Evolutionary conservation across 2,329 filamentous ascomycete species (phyloP).

Genomic region (Aspergillus unguis): DNA sequence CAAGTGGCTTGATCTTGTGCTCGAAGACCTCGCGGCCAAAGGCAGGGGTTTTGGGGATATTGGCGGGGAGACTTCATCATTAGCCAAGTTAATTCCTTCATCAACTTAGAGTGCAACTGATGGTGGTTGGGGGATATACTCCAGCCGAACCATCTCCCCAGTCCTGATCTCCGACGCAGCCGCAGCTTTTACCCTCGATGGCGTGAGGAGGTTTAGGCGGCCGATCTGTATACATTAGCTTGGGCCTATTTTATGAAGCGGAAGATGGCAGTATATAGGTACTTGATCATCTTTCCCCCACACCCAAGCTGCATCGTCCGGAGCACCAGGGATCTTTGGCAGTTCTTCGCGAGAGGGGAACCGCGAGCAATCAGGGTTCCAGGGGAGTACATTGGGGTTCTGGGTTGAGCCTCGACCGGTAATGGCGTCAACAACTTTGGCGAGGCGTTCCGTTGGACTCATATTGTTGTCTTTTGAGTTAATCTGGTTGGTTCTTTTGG

Average conservation of each 20-base stretch:
- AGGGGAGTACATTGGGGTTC: slow-evolving; percentile 42
- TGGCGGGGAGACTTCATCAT: slow-evolving; percentile 49
- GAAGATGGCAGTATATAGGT: not conserved
- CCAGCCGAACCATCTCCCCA: slow-evolving; percentile 55
- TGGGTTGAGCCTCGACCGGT: slow-evolving; percentile 20
- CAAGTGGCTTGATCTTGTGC: slow-evolving; percentile 51
- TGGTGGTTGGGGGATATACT: slow-evolving; percentile 33
- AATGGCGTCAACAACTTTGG: not conserved
- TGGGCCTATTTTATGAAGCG: not conserved
- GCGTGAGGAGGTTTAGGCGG: slow-evolving; percentile 57
- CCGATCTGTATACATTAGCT: slow-evolving; percentile 21
- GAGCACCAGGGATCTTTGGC: slow-evolving; percentile 51
- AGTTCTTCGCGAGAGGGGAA: slow-evolving; percentile 56
- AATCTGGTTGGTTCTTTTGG: not conserved
- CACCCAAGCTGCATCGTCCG: slow-evolving; percentile 57
- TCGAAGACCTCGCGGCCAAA: slow-evolving; percentile 53
- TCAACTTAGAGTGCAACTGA: not conserved
- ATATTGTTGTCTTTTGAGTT: not conserved
- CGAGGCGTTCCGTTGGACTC: not conserved
- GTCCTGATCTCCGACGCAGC: slow-evolving; percentile 50
- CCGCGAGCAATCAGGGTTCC: slow-evolving; percentile 51
- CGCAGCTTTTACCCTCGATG: slow-evolving; percentile 52
- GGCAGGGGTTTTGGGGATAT: slow-evolving; percentile 51
- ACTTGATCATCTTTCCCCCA: slow-evolving; percentile 58
- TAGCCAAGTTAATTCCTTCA: not conserved